A percentile compares a stretch with the other conserved stretches of the same genome.
Conservation (phyloP, 345 rosid species). For the Acer yangbiense region DNA sequence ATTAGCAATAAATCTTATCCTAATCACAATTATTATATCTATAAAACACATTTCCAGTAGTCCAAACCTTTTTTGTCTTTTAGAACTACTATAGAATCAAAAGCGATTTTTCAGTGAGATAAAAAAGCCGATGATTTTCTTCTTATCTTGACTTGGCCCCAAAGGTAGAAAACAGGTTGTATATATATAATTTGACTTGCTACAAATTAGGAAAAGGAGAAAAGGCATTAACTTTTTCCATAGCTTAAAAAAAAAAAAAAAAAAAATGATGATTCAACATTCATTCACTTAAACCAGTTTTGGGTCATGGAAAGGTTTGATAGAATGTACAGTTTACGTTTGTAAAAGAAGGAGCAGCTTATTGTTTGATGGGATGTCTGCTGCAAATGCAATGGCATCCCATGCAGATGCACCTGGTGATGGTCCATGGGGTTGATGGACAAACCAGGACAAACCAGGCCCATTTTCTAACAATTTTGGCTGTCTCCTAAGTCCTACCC, state of each 20-base stretch:
- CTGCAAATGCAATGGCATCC: neutral
- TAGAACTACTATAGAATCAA: neutral
- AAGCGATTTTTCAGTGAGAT: neutral
- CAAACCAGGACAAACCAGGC: neutral
- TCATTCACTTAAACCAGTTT: constrained; percentile 6
- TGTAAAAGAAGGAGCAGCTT: neutral
- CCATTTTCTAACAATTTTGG: neutral
- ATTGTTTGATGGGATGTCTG: neutral
- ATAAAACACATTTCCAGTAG: neutral
- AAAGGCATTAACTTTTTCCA: neutral
- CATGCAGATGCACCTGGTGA: neutral
- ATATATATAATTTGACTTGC: neutral
- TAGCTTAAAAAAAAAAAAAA: neutral
- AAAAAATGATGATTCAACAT: neutral
- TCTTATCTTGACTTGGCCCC: too few relatives aligned
- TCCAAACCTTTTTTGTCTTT: neutral
- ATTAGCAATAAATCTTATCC: neutral
- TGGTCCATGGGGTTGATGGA: neutral
- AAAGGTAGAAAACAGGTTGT: too few relatives aligned
- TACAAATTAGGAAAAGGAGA: neutral
- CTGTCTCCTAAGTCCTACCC: too few relatives aligned
- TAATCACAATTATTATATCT: neutral
- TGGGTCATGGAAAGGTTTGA: neutral
- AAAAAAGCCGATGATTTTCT: neutral
- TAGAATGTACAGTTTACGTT: neutral